Evolutionary conservation across 805 yeast genomes (phyloP).

Genomic region (Clavispora phyllophila): DNA sequence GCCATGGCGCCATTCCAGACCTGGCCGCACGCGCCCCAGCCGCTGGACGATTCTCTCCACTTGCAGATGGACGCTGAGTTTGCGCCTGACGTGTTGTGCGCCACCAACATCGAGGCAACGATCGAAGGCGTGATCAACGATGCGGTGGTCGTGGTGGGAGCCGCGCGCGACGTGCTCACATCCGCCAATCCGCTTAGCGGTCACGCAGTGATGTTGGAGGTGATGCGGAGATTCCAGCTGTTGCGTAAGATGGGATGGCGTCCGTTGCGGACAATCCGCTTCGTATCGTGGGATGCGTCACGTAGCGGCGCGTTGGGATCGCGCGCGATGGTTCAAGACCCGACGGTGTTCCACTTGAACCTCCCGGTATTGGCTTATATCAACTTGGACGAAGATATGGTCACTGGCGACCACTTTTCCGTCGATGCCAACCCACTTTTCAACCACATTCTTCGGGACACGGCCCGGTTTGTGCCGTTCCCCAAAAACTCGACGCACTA

Average conservation of each 20-base stretch:
- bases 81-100: constrained; percentile 1
- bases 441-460: constrained; percentile 24
- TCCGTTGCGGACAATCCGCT: constrained; percentile 35
- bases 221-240: constrained; percentile 30
- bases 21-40: constrained; percentile 10
- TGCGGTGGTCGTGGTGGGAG: constrained; percentile 37
- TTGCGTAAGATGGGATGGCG: constrained; percentile 36
- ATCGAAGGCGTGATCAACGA: constrained; percentile 35
- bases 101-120: constrained; percentile 28
- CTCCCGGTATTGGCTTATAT: constrained; percentile 30
- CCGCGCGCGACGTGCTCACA: constrained; percentile 35
- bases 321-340: constrained; percentile 18
- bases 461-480: constrained; percentile 28
- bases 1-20: constrained; percentile 4
- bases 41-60: constrained; percentile 5
- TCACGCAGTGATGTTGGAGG: constrained; percentile 36
- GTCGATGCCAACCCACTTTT: constrained; percentile 35
- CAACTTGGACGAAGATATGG: constrained; percentile 35
- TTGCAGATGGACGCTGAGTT: constrained; percentile 5
- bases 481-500: constrained; percentile 21
- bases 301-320: constrained; percentile 32
- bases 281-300: constrained; percentile 40
- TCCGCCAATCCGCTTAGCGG: constrained; percentile 33
- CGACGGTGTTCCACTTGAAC: constrained; percentile 14
- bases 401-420: constrained; percentile 31